These are phyloP conservation scores for Dryas alaskensis DNA, from an alignment of 306 rosid genomes.

Conservation along the genomic window DNA sequence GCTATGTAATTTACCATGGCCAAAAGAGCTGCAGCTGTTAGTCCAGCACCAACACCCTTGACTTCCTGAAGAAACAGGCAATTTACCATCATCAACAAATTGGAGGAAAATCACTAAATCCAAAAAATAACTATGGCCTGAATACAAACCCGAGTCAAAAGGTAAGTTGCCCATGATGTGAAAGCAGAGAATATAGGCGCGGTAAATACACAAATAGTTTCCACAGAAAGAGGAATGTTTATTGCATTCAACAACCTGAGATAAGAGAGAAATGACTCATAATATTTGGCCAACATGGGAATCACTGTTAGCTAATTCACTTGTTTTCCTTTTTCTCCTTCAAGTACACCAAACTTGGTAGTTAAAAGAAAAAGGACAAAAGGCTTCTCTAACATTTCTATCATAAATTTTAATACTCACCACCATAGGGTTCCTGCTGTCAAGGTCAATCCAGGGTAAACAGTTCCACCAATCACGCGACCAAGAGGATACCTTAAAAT, in stretches of 20 bases:
- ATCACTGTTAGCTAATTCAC: conserved; percentile 7
- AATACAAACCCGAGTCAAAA: conserved; percentile 72
- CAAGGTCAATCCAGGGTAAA: conserved; percentile 95
- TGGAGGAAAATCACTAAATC: conserved; percentile 1
- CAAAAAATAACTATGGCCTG: conserved; percentile 10
- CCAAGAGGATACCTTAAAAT: conserved; percentile 96
- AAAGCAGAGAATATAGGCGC: conserved; percentile 98
- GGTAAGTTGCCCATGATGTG: conserved; percentile 94
- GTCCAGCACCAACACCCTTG: conserved; percentile 94
- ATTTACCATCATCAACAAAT: conserved; percentile 24
- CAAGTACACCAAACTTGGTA: conserved; percentile 9
- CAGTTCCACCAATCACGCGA: conserved; percentile 98
- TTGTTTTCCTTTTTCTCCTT: not conserved
- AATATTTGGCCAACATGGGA: conserved; percentile 16
- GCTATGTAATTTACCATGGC: conserved; percentile 71
- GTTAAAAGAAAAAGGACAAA: not conserved
- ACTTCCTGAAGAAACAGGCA: conserved; percentile 64
- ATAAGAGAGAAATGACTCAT: conserved; percentile 27
- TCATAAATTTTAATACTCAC: conserved; percentile 45
- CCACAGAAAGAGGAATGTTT: conserved; percentile 95
- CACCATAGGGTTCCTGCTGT: conserved; percentile 92
- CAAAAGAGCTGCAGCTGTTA: conserved; percentile 88
- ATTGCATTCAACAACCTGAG: conserved; percentile 75
- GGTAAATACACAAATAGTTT: conserved; percentile 96
- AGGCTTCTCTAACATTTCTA: not conserved